Evolutionary conservation across 495 filamentous ascomycete genomes (phyloP).

Genomic region (Penicillium silybi): DNA sequence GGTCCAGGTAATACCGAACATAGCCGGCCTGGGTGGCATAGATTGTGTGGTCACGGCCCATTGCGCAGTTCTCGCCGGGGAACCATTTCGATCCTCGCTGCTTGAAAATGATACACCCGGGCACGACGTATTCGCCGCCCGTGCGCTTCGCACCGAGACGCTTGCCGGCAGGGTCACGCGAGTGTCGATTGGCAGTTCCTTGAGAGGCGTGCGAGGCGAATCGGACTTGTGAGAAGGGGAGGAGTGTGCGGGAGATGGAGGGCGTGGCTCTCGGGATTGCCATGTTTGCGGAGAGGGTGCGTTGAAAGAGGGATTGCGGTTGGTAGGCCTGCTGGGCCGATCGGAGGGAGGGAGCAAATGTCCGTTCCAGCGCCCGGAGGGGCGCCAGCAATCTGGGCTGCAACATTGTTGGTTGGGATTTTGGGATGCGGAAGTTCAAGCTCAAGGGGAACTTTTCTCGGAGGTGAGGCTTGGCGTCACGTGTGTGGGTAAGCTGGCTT

Average conservation of each 20-base stretch:
- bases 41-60: slow-evolving; percentile 98
- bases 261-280: slow-evolving; percentile 24
- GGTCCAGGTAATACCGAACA: slow-evolving; percentile 94
- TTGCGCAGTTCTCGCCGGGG: slow-evolving; percentile 85
- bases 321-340: slow-evolving; percentile 20
- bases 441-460: slow-evolving; percentile 38
- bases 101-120: slow-evolving; percentile 96
- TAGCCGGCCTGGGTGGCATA: slow-evolving; percentile 79
- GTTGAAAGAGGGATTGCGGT: slow-evolving; percentile 34
- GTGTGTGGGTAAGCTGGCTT: slow-evolving; percentile 27
- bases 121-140: slow-evolving; percentile 83
- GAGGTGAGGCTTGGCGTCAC: slow-evolving; percentile 32
- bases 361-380: slow-evolving; percentile 38
- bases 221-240: slow-evolving; percentile 48
- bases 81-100: slow-evolving; percentile 94
- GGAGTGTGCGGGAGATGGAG: slow-evolving; percentile 24
- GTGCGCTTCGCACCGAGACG: slow-evolving; percentile 92
- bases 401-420: slow-evolving; percentile 29
- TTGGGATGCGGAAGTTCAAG: slow-evolving; percentile 16
- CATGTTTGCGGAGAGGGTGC: slow-evolving; percentile 34
- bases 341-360: slow-evolving; percentile 28
- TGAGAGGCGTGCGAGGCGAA: slow-evolving; percentile 83
- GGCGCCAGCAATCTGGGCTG: slow-evolving; percentile 42
- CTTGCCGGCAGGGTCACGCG: slow-evolving; percentile 85
- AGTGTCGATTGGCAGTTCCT: slow-evolving; percentile 76